Evolutionary conservation across 2,329 filamentous ascomycete genomes (phyloP), one percentile per base, ranked within the genome.

Genomic region (Aspergillus niger): DNA sequence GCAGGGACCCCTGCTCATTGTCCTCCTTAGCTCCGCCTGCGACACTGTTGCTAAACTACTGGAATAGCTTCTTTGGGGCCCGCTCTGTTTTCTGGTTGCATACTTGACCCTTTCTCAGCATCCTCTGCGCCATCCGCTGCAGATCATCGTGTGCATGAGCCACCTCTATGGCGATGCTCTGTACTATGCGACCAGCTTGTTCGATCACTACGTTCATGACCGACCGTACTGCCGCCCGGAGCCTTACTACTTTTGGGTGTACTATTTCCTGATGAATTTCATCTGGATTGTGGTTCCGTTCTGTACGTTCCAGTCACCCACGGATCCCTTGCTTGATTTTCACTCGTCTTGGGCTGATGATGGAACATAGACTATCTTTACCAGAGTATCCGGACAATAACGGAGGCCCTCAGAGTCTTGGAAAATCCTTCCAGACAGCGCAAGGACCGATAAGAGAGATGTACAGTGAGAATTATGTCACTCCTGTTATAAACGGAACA

Each of bases 221-320:
- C 70, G 83, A 20, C 77, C 79, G 10, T 87, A 88, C 71, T 86
- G 82, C 64, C 78, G 86, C 59, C 86, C 86, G 0, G 86, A 89
- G 72, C 76, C 80, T 4, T 84, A 84, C 64, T 89, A 89, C 73
- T 89, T 86, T 72, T 89, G 86, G 85, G 78, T 83, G 43, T 89
- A 89, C 73, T 89, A 86, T 71, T 82, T 89, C 59, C 74, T 85
- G 32, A 87, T 88, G 85, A 89, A 89, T 69, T 81, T 82, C 55
- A 85, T 88, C 71, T 89, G 86, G 86, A 87, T 89, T 57, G 77
- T 87, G 32, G 82, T 89, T 56, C 86, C 86, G 5, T 75, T 74
- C 20, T 75, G 84, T 86, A 72, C 77, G 83, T 80, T 41, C 47
- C 47, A 50, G 15, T 30, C 8, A 15, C 44, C 24, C 44, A 17